Conservation (phyloP, 1,139 yeast species). For the Pichia sp. region DNA sequence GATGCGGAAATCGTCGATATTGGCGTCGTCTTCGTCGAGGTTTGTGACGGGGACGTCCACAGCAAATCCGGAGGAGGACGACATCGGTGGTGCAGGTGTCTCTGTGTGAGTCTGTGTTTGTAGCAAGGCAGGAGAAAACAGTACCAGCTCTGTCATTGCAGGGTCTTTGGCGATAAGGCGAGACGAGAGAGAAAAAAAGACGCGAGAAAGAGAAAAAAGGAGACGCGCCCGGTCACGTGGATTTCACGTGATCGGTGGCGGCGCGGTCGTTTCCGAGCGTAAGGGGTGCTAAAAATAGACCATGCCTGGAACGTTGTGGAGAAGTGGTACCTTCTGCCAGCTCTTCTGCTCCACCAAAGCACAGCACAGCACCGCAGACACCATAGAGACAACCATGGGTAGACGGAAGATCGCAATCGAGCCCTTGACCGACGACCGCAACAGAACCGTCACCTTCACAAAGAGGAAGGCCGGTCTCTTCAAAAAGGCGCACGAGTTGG, state of each 20-base stretch:
- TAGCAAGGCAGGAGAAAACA: no score
- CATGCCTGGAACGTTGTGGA: not conserved
- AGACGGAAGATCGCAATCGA: slow-evolving; percentile 93
- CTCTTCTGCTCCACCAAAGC: not conserved
- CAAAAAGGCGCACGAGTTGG: slow-evolving; percentile 91
- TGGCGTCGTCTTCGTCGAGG: slow-evolving; percentile 47
- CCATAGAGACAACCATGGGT: slow-evolving; percentile 54
- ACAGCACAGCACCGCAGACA: no score
- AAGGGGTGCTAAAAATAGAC: not conserved
- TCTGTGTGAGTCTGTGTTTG: no score
- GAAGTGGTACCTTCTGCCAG: not conserved
- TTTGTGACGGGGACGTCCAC: slow-evolving; percentile 55
- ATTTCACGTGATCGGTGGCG: no score
- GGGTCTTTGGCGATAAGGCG: no score
- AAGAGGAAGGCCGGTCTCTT: slow-evolving; percentile 92
- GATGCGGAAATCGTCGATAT: slow-evolving; percentile 35
- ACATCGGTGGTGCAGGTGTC: slow-evolving; percentile 2
- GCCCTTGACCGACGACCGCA: slow-evolving; percentile 86
- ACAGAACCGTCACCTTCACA: slow-evolving; percentile 81
- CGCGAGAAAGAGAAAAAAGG: no score
- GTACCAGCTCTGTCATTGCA: no score
- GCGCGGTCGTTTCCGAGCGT: no score
- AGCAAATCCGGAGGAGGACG: slow-evolving; percentile 19
- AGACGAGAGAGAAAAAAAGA: no score
- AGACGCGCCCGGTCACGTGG: no score